These are phyloP conservation scores for Saururus chinensis DNA, from an alignment of 164 flowering plant genomes.

Conservation along the genomic window DNA sequence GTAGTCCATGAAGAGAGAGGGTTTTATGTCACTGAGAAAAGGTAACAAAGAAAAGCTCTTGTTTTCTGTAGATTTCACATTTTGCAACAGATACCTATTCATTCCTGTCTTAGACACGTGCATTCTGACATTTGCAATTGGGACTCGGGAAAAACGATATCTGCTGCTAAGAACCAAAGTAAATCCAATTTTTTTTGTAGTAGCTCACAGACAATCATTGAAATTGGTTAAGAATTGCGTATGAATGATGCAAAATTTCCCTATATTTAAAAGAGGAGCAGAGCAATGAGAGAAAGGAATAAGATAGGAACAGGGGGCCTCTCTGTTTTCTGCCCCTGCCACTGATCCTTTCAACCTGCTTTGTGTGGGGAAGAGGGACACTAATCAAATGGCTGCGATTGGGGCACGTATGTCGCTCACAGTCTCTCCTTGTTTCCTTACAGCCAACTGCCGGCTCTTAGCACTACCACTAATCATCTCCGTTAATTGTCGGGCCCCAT, in stretches of 20 bases:
- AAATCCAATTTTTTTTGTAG: constrained; percentile 15
- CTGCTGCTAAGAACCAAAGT: constrained; percentile 13
- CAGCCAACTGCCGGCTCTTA: constrained; percentile 46
- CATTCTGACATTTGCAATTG: constrained; percentile 32
- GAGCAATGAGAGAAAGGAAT: constrained; percentile 1
- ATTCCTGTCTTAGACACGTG: constrained; percentile 24
- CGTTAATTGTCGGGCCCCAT: not conserved
- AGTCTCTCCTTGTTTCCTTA: constrained; percentile 36
- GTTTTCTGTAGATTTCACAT: constrained; percentile 6
- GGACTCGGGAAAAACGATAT: constrained; percentile 10
- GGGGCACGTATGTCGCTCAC: constrained; percentile 37
- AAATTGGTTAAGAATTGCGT: constrained; percentile 2
- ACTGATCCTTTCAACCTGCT: constrained; percentile 17
- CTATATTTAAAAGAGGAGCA: not conserved
- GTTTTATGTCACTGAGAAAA: not conserved
- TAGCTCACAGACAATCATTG: constrained; percentile 6
- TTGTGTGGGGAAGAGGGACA: constrained; percentile 36
- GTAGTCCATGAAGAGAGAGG: no score
- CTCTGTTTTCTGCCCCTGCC: constrained; percentile 14
- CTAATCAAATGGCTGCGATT: constrained; percentile 49
- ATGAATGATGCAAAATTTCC: not conserved
- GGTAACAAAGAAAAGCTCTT: not conserved
- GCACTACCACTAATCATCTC: constrained; percentile 20
- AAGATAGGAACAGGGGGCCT: constrained; percentile 6
- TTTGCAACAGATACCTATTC: not conserved